These are phyloP conservation scores for Colletotrichum filicis DNA, from an alignment of 2,329 filamentous ascomycete species.

Conservation along the genomic window DNA sequence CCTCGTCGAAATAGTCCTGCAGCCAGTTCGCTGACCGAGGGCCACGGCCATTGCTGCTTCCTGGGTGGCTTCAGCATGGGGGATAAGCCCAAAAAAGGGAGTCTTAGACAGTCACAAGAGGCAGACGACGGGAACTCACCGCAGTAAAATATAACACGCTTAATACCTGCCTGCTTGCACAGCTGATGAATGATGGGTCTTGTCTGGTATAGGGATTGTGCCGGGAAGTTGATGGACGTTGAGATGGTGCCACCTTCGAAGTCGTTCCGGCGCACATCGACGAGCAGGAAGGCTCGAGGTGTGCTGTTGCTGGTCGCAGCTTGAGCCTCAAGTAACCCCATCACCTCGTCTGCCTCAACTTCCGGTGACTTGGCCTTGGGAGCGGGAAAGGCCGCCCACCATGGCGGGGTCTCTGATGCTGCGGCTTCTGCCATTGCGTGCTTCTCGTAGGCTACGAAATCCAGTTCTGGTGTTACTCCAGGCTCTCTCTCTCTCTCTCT, in stretches of 20 bases:
- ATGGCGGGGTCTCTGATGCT: constrained; percentile 39
- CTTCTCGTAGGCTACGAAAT: background rate
- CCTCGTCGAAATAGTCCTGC: constrained; percentile 63
- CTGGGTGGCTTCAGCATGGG: constrained; percentile 43
- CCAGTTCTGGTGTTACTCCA: background rate
- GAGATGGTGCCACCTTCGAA: constrained; percentile 70
- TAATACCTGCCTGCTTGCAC: constrained; percentile 59
- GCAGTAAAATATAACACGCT: constrained; percentile 65
- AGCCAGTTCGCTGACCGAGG: constrained; percentile 66
- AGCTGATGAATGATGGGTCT: constrained; percentile 59
- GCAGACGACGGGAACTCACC: constrained; percentile 47
- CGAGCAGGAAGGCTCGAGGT: constrained; percentile 54
- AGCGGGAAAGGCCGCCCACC: constrained; percentile 56
- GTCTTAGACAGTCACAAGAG: background rate
- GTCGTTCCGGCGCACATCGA: constrained; percentile 65
- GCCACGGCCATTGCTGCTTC: constrained; percentile 61
- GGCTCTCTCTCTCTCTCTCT: background rate
- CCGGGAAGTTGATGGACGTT: constrained; percentile 67
- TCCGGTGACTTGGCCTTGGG: constrained; percentile 50
- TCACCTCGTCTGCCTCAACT: constrained; percentile 53
- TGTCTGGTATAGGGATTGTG: constrained; percentile 64
- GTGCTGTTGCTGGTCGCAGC: constrained; percentile 42
- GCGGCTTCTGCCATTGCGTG: constrained; percentile 18
- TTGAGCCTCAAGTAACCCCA: constrained; percentile 51
- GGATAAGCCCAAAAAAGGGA: background rate